Percentiles rank a stretch among this genome's conserved stretches.
Evolutionary conservation across 805 yeast genomes (phyloP).

Genomic region (Wickerhamomyces xylosicus): DNA sequence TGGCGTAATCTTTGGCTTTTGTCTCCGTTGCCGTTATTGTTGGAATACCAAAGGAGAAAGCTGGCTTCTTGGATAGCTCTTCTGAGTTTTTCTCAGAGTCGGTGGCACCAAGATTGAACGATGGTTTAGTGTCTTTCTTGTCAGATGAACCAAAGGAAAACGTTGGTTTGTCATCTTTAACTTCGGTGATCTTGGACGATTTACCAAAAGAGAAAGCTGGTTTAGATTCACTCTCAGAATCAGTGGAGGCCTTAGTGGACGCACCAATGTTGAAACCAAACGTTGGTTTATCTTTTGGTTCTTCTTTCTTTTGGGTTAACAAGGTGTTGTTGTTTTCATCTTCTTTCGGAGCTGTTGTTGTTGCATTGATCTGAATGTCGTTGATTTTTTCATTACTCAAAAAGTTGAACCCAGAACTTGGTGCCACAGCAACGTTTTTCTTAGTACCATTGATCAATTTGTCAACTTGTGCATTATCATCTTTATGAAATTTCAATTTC

Average conservation of each 20-base stretch:
- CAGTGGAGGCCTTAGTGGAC: background rate
- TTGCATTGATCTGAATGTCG: background rate
- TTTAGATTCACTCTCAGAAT: constrained; percentile 6
- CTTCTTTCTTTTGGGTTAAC: background rate
- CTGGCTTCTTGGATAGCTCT: no score
- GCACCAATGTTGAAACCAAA: constrained; percentile 4
- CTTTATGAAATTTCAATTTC: background rate
- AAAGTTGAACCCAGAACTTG: constrained; percentile 22
- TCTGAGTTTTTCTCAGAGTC: background rate
- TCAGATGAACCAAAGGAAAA: background rate
- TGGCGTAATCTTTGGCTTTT: no score
- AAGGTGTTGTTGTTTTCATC: background rate
- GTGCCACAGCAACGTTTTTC: constrained; percentile 9
- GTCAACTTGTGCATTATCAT: background rate
- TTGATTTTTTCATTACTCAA: constrained; percentile 6
- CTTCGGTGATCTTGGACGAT: background rate
- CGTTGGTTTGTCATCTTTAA: background rate
- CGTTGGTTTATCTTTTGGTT: background rate
- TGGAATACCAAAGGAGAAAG: no score
- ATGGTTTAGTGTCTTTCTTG: background rate
- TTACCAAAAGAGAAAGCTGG: constrained; percentile 13
- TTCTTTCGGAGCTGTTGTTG: background rate
- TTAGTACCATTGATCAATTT: constrained; percentile 1
- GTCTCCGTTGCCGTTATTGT: no score
- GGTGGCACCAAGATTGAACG: constrained; percentile 1